These are phyloP conservation scores for Pelargonium australe DNA, from an alignment of 441 rosid genomes.

Conservation along the genomic window DNA sequence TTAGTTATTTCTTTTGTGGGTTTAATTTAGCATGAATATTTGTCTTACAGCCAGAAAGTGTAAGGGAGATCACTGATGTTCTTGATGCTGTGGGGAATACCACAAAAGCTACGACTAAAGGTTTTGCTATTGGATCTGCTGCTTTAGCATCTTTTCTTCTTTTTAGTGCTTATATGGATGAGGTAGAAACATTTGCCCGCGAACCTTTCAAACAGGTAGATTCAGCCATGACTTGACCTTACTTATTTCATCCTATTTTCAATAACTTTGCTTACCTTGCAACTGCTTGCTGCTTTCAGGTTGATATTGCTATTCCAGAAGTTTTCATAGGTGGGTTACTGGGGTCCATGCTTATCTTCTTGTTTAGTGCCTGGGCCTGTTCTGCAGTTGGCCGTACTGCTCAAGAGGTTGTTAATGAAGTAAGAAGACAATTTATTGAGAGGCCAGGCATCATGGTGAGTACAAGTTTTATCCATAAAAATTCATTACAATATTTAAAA, in stretches of 20 bases:
- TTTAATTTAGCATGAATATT: constrained; percentile 15
- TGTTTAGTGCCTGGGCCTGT: constrained; percentile 97
- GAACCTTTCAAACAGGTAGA: constrained; percentile 75
- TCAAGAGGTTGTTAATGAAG: constrained; percentile 98
- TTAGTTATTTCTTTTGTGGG: not conserved
- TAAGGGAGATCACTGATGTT: constrained; percentile 89
- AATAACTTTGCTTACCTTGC: not conserved
- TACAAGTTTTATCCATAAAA: constrained; percentile 5
- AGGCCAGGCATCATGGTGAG: constrained; percentile 98
- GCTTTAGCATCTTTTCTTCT: constrained; percentile 98
- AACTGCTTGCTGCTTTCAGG: constrained; percentile 42
- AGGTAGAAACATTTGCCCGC: constrained; percentile 77
- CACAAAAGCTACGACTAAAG: constrained; percentile 97
- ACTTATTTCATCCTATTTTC: constrained; percentile 5
- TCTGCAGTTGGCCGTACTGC: constrained; percentile 98
- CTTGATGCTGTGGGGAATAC: constrained; percentile 99
- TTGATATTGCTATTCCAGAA: constrained; percentile 97
- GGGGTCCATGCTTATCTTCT: constrained; percentile 94
- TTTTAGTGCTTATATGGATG: constrained; percentile 99
- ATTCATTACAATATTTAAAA: not conserved
- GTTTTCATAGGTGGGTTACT: constrained; percentile 88
- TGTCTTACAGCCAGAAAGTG: constrained; percentile 82
- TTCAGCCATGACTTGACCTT: constrained; percentile 1
- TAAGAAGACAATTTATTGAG: constrained; percentile 94
- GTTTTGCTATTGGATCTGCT: constrained; percentile 98